Base-by-base conservation (phyloP, 2,329 filamentous ascomycete species). In the Lasiodiplodia gonubiensis region DNA sequence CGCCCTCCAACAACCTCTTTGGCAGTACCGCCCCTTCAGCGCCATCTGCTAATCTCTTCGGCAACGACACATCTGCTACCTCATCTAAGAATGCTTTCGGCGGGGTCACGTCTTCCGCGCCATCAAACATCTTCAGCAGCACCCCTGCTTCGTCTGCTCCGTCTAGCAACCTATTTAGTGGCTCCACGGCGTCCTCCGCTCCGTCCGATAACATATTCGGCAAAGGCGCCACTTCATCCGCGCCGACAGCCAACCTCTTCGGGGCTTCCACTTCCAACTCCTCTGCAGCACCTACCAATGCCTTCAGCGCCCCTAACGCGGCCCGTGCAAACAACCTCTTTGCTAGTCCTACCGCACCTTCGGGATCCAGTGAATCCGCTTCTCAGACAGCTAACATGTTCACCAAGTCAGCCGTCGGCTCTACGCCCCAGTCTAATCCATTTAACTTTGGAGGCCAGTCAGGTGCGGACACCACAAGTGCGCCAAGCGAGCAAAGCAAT, bases 111-210 rank as follows among this genome's bases (percentile, higher is more conserved):
- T 37, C 59, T 10, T 30, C 49, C n/a, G 30, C 48, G 35, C 21
- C 60, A n/a, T 37, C 30, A 2, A 53, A 51, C 33, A 39, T 37
- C 27, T 52, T 52, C 33, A 33, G 60, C 27, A 51, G 30, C 8
- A 12, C 30, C n/a, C 16, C 35, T 14, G 25, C 60, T 52, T 27
- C 60, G n/a, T 51, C 61, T 21, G 61, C 61, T 46, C 65, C 55
- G 23, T n/a, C 65, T 33, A 33, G 30, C n/a, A 67, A 67, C 54
- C 14, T 48, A 3, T 66, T 66, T 42, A 55, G 64, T 30, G 25
- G 21, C 18, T 7, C 46, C 21, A 37, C 42, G 21, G 51, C 39
- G n/a, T 59, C 54, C 8, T 21, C 39, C 25, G 64, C 52, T 27
- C 53, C 64, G 12, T 35, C 64, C 4, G 33, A 27, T n/a, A 52